These are phyloP conservation scores for Lasiodiplodia gonubiensis DNA, from an alignment of 2,329 filamentous ascomycete species.

Conservation along the genomic window DNA sequence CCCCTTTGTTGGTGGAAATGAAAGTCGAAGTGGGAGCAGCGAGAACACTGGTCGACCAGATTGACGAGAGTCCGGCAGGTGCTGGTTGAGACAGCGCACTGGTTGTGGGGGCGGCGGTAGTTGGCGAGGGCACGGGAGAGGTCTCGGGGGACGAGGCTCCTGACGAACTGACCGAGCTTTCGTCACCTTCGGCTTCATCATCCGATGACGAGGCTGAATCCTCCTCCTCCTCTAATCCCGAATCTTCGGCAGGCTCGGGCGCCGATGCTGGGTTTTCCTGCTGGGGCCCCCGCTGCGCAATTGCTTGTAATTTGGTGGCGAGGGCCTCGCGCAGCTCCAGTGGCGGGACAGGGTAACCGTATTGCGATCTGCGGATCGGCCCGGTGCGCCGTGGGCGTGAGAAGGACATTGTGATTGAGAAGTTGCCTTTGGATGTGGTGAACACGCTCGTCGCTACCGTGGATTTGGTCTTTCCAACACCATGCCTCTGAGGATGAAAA, in stretches of 20 bases:
- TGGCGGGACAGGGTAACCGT: neutral
- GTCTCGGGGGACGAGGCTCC: slow-evolving; percentile 6
- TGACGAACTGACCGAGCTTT: slow-evolving; percentile 10
- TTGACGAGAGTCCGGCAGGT: neutral
- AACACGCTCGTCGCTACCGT: slow-evolving; percentile 12
- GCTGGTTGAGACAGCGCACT: slow-evolving; percentile 4
- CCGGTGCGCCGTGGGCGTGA: slow-evolving; percentile 12
- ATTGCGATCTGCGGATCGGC: slow-evolving; percentile 28
- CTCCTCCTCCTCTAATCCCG: neutral
- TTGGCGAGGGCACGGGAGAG: slow-evolving; percentile 14
- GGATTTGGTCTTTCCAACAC: neutral
- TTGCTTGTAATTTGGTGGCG: slow-evolving; percentile 5
- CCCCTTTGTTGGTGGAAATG: neutral
- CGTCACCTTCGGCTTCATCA: slow-evolving; percentile 20
- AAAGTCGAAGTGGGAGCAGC: neutral
- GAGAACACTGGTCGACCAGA: neutral
- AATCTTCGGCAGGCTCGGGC: neutral
- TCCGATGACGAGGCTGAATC: slow-evolving; percentile 13
- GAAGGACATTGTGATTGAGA: neutral
- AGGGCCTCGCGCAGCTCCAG: slow-evolving; percentile 21
- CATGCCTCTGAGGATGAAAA: neutral
- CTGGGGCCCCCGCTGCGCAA: slow-evolving; percentile 19
- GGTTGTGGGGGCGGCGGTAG: neutral
- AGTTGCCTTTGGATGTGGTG: neutral
- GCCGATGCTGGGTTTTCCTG: neutral